A percentile compares a stretch with the other conserved stretches of the same genome.
Conservation (phyloP, 1,139 yeast genomes). For the Candida tropicalis region DNA sequence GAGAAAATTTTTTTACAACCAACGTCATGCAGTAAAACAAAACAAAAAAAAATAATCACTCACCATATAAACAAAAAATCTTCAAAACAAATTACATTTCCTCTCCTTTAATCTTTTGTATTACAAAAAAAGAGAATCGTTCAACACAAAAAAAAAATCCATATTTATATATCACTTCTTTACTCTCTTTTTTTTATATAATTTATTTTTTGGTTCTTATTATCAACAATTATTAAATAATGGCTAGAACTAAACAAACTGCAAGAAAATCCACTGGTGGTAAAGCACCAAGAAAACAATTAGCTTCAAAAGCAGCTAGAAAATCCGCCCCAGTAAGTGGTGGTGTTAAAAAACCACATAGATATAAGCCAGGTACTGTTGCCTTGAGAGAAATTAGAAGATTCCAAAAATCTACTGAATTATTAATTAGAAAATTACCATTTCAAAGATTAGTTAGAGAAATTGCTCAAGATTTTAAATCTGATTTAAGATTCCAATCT, state of each 20-base stretch:
- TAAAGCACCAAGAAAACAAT: conserved; percentile 57
- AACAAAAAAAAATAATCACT: neutral
- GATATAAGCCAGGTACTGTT: conserved; percentile 60
- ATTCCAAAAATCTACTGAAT: conserved; percentile 55
- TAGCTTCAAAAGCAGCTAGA: conserved; percentile 57
- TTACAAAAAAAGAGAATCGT: neutral
- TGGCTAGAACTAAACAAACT: conserved; percentile 59
- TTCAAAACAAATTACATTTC: conserved; percentile 8
- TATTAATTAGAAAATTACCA: conserved; percentile 55
- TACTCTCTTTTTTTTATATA: conserved; percentile 9
- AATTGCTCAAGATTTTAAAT: conserved; percentile 52
- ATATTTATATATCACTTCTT: conserved; percentile 3
- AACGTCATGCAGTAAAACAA: neutral
- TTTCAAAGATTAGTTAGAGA: conserved; percentile 54
- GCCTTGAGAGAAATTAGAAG: conserved; percentile 59
- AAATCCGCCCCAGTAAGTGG: conserved; percentile 56
- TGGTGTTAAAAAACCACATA: conserved; percentile 57
- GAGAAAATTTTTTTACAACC: neutral
- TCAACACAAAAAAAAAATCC: neutral
- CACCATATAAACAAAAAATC: neutral
- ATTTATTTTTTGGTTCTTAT: too few relatives aligned
- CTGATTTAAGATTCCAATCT: conserved; percentile 54
- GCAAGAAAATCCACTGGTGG: conserved; percentile 59
- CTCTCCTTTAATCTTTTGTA: conserved; percentile 6
- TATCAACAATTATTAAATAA: conserved; percentile 15